Conservation (phyloP, 2,329 filamentous ascomycete species). For the Penicillium corylophilum region DNA sequence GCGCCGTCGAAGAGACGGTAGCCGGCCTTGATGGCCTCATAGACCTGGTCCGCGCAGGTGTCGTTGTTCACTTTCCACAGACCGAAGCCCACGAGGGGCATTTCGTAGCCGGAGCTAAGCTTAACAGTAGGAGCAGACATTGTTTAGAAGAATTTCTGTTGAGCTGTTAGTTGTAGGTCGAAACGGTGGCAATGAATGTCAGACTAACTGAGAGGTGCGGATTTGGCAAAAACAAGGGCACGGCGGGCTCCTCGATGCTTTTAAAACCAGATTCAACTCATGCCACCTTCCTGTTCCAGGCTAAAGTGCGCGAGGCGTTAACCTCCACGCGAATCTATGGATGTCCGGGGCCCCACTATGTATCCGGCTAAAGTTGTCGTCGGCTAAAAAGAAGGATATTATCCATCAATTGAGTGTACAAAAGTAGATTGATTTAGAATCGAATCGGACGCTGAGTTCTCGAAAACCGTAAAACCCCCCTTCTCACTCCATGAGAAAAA, state of each 20-base stretch:
- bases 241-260: neutral
- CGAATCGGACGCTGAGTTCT: neutral
- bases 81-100: slow-evolving; percentile 48
- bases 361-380: neutral
- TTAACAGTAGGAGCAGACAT: slow-evolving; percentile 30
- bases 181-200: neutral
- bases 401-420: neutral
- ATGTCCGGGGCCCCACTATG: neutral
- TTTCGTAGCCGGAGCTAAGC: slow-evolving; percentile 32
- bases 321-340: neutral
- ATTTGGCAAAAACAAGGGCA: neutral
- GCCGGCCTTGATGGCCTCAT: slow-evolving; percentile 66
- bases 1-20: slow-evolving; percentile 63
- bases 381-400: slow-evolving; percentile 12
- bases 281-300: neutral
- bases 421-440: neutral
- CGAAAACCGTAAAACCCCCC: neutral
- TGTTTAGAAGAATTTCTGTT: neutral
- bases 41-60: slow-evolving; percentile 71
- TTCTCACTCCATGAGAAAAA: neutral
- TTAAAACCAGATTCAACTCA: neutral
- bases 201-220: neutral
- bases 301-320: slow-evolving; percentile 1
- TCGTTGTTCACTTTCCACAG: slow-evolving; percentile 81
- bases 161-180: neutral